Evolutionary conservation across 768 basidiomycete genomes (phyloP).

Genomic region (Leccinum broughii): DNA sequence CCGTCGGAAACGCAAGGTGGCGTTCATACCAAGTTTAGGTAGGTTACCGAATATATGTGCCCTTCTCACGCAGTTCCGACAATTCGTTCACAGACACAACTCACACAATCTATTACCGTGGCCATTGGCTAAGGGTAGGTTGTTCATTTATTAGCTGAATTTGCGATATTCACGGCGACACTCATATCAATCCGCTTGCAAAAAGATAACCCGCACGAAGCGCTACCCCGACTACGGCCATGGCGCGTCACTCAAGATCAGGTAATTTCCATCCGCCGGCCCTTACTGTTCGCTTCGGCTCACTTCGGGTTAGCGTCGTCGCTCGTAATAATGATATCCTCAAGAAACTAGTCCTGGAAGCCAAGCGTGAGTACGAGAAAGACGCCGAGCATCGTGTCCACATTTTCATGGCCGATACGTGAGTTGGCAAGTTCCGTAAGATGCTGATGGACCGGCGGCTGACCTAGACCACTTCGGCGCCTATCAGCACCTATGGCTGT

Average conservation of each 20-base stretch:
- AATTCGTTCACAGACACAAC: constrained; percentile 61
- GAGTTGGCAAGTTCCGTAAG: constrained; percentile 37
- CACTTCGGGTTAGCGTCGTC: constrained; percentile 58
- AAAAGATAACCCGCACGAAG: constrained; percentile 78
- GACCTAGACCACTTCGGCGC: neutral
- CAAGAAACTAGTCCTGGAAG: constrained; percentile 83
- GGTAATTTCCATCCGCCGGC: constrained; percentile 41
- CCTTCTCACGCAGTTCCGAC: constrained; percentile 17
- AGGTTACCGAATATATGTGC: constrained; percentile 25
- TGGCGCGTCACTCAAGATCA: constrained; percentile 75
- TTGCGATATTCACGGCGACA: constrained; percentile 19
- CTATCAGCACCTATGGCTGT: constrained; percentile 60
- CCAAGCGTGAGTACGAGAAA: constrained; percentile 87
- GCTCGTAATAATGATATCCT: constrained; percentile 87
- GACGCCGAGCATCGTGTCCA: constrained; percentile 90
- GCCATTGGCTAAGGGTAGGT: constrained; percentile 82
- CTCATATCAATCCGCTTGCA: constrained; percentile 17
- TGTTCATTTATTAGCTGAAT: constrained; percentile 5
- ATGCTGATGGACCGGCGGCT: neutral
- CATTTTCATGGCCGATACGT: constrained; percentile 88
- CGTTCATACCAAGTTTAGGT: constrained; percentile 87
- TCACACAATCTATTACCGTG: constrained; percentile 87
- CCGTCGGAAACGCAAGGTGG: constrained; percentile 72
- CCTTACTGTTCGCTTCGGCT: constrained; percentile 17
- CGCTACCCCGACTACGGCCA: constrained; percentile 77